A percentile compares a stretch with the other conserved stretches of the same genome.
Conservation (phyloP, 305 asterid species). For the Vinca major region DNA sequence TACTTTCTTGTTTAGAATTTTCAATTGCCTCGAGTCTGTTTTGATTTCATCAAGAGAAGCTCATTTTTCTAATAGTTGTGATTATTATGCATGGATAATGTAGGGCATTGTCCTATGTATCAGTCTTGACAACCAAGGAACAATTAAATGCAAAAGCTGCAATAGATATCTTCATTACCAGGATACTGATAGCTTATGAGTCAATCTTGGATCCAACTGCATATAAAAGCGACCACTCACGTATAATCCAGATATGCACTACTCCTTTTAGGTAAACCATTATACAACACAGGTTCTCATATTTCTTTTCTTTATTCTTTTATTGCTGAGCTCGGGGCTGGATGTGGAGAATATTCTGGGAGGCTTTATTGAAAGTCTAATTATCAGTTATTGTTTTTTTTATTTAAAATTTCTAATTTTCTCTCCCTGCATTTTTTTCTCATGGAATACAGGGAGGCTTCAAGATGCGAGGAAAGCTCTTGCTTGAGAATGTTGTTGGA, state of each 20-base stretch:
- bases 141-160: conserved; percentile 53
- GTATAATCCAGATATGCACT: conserved; percentile 73
- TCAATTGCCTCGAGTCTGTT: not conserved
- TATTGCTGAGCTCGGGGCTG: not conserved
- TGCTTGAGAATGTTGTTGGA: conserved; percentile 82
- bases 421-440: conserved; percentile 4
- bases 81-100: conserved; percentile 9
- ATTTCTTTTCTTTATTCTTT: conserved; percentile 7
- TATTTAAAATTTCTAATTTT: not conserved
- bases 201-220: conserved; percentile 77
- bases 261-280: conserved; percentile 77
- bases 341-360: not conserved
- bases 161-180: conserved; percentile 50
- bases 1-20: conserved; percentile 4
- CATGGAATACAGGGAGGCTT: conserved; percentile 62
- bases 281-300: conserved; percentile 8
- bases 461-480: conserved; percentile 84
- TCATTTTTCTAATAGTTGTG: conserved; percentile 18
- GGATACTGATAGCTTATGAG: conserved; percentile 72
- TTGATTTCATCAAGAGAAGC: not conserved
- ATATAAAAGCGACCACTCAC: conserved; percentile 77
- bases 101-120: conserved; percentile 75
- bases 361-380: not conserved
- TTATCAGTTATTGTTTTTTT: not conserved
- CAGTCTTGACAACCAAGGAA: conserved; percentile 59